Conservation (phyloP, 441 rosid genomes). For the Populus trichocarpa region DNA sequence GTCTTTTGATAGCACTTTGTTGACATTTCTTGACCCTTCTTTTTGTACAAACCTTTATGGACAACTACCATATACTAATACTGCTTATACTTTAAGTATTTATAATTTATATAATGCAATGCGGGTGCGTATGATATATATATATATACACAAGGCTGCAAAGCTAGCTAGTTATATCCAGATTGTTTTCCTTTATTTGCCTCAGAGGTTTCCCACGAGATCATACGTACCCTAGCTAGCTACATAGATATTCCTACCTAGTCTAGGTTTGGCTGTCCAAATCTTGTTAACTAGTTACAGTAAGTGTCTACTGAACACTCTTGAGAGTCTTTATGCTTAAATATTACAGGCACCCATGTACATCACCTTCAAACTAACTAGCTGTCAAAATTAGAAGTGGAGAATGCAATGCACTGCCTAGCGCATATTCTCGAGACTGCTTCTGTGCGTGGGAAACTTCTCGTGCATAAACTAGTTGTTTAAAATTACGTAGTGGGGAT, state of each 20-base stretch:
- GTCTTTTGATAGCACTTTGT: constrained; percentile 23
- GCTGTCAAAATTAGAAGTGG: not conserved
- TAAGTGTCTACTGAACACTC: not conserved
- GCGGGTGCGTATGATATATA: too few relatives aligned
- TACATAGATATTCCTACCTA: not conserved
- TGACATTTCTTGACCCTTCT: constrained; percentile 21
- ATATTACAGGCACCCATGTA: constrained; percentile 14
- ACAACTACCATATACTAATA: not conserved
- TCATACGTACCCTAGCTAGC: not conserved
- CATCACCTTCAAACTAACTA: not conserved
- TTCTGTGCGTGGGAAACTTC: constrained; percentile 6
- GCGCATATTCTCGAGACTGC: constrained; percentile 11
- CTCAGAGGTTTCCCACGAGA: not conserved
- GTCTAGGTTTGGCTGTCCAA: not conserved
- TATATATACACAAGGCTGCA: not conserved
- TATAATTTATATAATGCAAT: too few relatives aligned
- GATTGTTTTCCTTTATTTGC: not conserved
- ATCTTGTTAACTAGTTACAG: not conserved
- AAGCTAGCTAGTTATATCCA: not conserved
- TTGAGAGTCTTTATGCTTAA: not conserved
- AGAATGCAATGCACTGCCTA: not conserved
- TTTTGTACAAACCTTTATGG: constrained; percentile 18
- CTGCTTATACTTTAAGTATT: too few relatives aligned
- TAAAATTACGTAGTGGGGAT: constrained; percentile 9
- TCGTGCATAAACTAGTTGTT: not conserved